Percentiles rank a stretch among this genome's conserved stretches.
Conservation (phyloP, 139 green algal species). For the Mesotaenium endlicherianum region DNA sequence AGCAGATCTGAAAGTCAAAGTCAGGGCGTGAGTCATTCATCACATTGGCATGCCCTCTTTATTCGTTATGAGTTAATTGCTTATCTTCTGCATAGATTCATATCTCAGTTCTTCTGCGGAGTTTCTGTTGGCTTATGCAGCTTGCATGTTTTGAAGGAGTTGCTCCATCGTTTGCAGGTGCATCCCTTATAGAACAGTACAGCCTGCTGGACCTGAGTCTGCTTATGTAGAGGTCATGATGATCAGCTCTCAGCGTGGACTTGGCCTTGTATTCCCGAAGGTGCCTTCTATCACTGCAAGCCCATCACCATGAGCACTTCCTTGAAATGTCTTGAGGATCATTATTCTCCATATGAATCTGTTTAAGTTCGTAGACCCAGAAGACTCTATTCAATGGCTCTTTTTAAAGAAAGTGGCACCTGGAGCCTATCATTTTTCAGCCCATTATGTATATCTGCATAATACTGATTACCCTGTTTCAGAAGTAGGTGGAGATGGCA, state of each 20-base stretch:
- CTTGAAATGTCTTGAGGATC: too few relatives aligned
- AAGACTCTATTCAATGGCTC: too few relatives aligned
- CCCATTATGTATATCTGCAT: too few relatives aligned
- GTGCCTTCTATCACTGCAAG: conserved; percentile 34
- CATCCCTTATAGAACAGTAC: conserved; percentile 65
- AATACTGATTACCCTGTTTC: background rate
- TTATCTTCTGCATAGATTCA: background rate
- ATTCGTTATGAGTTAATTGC: background rate
- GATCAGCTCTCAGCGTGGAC: conserved; percentile 71
- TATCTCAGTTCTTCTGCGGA: background rate
- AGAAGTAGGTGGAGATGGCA: too few relatives aligned
- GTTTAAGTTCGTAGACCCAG: too few relatives aligned
- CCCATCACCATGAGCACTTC: too few relatives aligned
- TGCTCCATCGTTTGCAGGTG: conserved; percentile 60
- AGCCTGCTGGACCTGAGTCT: background rate
- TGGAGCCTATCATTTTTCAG: too few relatives aligned
- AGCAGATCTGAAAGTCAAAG: too few relatives aligned
- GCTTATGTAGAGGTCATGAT: conserved; percentile 68
- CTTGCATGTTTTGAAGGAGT: background rate
- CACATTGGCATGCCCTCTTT: too few relatives aligned
- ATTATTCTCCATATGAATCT: too few relatives aligned
- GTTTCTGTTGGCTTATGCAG: background rate
- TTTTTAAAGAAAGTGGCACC: too few relatives aligned
- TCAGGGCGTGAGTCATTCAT: too few relatives aligned
- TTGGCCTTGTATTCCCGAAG: conserved; percentile 83